phyloP scores from a whole-genome alignment of 1,284 basidiomycete genomes.

The Clitocybe nebularis region DNA sequence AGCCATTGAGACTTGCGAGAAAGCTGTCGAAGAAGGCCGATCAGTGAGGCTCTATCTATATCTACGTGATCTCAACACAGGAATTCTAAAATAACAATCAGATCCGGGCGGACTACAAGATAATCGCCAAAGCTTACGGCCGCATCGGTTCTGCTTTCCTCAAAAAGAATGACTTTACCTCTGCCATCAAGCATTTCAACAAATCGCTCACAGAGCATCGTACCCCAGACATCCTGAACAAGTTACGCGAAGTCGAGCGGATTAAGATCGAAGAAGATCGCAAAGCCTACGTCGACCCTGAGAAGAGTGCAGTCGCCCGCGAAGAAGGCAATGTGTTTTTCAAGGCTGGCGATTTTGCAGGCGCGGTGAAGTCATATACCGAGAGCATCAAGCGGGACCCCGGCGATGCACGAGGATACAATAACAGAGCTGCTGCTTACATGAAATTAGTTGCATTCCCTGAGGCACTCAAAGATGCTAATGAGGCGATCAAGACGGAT shows the following conservation, averaged over 20 bases:
- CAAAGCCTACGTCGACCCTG: constrained; percentile 88
- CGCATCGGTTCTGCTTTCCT: constrained; percentile 86
- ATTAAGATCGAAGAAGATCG: constrained; percentile 75
- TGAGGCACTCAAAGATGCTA: constrained; percentile 94
- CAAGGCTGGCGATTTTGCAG: constrained; percentile 89
- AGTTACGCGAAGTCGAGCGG: constrained; percentile 85
- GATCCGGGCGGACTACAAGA: constrained; percentile 79
- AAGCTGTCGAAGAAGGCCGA: constrained; percentile 93
- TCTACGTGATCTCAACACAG: constrained; percentile 3
- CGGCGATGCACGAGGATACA: constrained; percentile 87
- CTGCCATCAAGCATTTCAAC: constrained; percentile 86
- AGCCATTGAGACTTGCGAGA: constrained; percentile 88
- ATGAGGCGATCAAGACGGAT: constrained; percentile 92
- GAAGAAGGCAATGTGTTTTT: constrained; percentile 92
- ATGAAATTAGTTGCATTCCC: constrained; percentile 92
- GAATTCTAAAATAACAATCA: constrained; percentile 24
- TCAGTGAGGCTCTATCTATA: constrained; percentile 36
- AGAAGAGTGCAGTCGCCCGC: constrained; percentile 78
- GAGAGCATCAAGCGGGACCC: constrained; percentile 98
- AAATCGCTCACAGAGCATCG: constrained; percentile 97
- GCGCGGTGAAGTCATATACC: constrained; percentile 90
- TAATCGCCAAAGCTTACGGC: constrained; percentile 84
- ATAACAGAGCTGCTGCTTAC: constrained; percentile 96
- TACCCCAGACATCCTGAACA: constrained; percentile 89
- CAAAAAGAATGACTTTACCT: constrained; percentile 75